Evolutionary conservation across 208 protist genomes (phyloP), one percentile per base, ranked within the genome.

Genomic region (Cochliopodium minus): DNA sequence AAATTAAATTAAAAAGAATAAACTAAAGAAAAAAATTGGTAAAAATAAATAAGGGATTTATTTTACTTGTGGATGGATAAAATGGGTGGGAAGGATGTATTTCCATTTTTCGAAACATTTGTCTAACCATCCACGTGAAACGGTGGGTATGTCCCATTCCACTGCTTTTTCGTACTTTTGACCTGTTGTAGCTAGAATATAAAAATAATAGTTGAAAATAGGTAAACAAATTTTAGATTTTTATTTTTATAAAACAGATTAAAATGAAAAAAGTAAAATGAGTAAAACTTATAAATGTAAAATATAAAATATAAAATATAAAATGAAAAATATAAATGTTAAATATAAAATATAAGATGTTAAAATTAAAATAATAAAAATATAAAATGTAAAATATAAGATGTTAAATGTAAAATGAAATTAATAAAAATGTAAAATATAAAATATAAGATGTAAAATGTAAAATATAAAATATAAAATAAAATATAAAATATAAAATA

Each of bases 81-180:
- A 1, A 45, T 45, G 0, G 5, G n/a, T 11, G 9, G 9, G 7
- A 45, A 7, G n/a, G 25, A 45, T 45, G 9, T 45, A 7, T 5
- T 20, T 45, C 9, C 9, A 11, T 45, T 26, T 45, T 45, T 45
- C n/a, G 25, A 7, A 2, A 6, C 1, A 11, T 9, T 23, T 10
- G 10, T 13, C 6, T 36, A 36, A 36, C 10, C 10, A 13, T 10
- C 4, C 10, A 4, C 10, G 39, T 6, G 17, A 20, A 45, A 23
- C 26, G 30, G 38, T 30, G 17, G 15, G 2, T 52, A 52, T 38
- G 2, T 4, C 7, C 15, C 43, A 15, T 64, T 52, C 35, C 11
- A 33, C n/a, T 10, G 35, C 7, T 13, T 64, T 38, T 64, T 30
- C 51, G 60, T 26, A 64, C 60, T 15, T 64, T 64, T 51, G 60